Evolutionary conservation across 2,329 filamentous ascomycete species (phyloP), one percentile per base, ranked within the genome.

Genomic region (Talaromyces funiculosus): DNA sequence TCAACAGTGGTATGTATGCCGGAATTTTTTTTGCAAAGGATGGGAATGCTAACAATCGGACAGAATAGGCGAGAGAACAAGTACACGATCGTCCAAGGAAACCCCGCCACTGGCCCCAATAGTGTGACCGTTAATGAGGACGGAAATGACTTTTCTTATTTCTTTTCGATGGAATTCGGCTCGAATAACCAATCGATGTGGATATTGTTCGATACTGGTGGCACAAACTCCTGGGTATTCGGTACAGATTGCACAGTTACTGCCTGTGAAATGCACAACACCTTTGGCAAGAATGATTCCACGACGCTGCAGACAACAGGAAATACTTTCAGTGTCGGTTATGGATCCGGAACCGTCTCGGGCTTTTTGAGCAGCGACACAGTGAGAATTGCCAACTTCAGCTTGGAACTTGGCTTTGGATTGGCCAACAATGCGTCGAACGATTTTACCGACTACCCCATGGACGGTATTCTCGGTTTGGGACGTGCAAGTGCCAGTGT

Each of bases 391-490:
- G 89, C 86, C 2, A 85, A 84, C 16, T 78, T 92, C 63, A 82
- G 80, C 43, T 70, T 90, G 14, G 72, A 81, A 1, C 81, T 91
- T 67, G 79, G 84, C 3, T 90, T 96, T 68, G 92, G 92, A 4
- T 75, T 92, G 62, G 90, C 89, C 22, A 83, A 82, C 35, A 82
- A 82, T 24, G 89, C 89, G 1, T 91, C 90, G 0, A 75, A 84
- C 56, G 86, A 94, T 64, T 96, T 96, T 72, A 75, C 79, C 29
- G 82, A 83, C 57, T 96, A 93, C 67, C 88, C 90, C 1, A 92
- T 96, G 73, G 92, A 96, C 71, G 92, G 92, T 24, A 95, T 96
- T 53, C 77, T 96, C 2, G 92, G 91, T 3, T 77, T 96, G 24
- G 88, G 89, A 16, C 86, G 87, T 67, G 82, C 82, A 63, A 77